Base-by-base conservation (phyloP, 2,329 filamentous ascomycete genomes). In the Chaetomium globosum region DNA sequence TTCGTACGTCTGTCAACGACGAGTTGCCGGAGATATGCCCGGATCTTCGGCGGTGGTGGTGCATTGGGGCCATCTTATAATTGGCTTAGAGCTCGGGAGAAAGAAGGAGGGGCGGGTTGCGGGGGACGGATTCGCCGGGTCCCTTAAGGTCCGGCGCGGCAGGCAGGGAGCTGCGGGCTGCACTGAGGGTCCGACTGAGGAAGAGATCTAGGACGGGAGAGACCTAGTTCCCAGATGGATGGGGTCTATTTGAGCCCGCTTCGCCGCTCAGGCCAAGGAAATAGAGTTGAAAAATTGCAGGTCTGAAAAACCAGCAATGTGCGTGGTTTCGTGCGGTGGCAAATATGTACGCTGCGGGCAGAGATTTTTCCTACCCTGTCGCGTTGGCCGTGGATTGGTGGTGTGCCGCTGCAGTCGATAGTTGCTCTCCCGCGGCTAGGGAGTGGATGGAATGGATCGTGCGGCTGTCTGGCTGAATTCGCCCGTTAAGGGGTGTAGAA, bases 31-130 rank as follows among this genome's bases (percentile, higher is more conserved):
- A 80, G 72, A 75, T 78, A 76, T 84, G 82, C 67, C 84, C 83
- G 54, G 85, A 86, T 76, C 81, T 85, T 73, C 82, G 81, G 72
- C 84, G 81, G 65, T 79, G 80, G 74, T 87, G 84, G 75, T 85
- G 82, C 84, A 87, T 86, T 70, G 74, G 66, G 69, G 69, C 64
- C 52, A 46, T 23, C 23, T 19, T 67, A 58, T 72, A 69, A 71
- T 71, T 72, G 69, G 70, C 52, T 65, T 36, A 23, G n/a, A 43
- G 59, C 26, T 54, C 52, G 9, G 55, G 43, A 12, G 16, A 1
- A 33, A n/a, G n/a, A 64, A 64, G 56, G 61, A 46, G 65, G 65
- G 59, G 58, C 49, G 33, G 23, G 30, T 64, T 64, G 63, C 54
- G 67, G 68, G 69, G 63, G 67, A 43, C 58, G n/a, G 56, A 28